phyloP scores from a whole-genome alignment of 1,139 yeast species.

The Spathaspora sp. region DNA sequence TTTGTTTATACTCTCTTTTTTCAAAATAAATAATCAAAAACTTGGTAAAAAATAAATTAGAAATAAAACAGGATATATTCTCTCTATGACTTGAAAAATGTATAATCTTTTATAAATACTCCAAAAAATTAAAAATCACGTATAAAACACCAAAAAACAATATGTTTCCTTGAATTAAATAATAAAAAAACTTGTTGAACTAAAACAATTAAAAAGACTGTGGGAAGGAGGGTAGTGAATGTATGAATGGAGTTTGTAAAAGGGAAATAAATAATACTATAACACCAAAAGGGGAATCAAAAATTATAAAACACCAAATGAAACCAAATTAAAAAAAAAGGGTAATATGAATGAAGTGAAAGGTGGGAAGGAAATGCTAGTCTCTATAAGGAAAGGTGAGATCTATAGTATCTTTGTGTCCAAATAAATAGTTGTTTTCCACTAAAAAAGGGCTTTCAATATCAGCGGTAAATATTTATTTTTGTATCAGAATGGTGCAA shows the following conservation, averaged over 20 bases:
- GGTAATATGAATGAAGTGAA: background rate
- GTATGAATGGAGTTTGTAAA: background rate
- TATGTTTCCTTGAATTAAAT: background rate
- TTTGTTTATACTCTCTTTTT: too few relatives aligned
- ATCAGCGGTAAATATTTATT: too few relatives aligned
- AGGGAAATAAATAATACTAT: background rate
- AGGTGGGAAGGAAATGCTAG: background rate
- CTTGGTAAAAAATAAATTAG: background rate
- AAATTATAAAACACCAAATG: slow-evolving; percentile 1
- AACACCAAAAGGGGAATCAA: background rate
- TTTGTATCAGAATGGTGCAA: too few relatives aligned
- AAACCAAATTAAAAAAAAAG: background rate
- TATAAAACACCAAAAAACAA: background rate
- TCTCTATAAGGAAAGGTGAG: too few relatives aligned
- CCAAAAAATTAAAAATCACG: background rate
- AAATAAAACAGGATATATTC: background rate
- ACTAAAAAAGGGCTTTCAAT: too few relatives aligned
- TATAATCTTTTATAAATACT: slow-evolving; percentile 1
- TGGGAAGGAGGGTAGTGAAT: background rate
- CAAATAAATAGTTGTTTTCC: background rate
- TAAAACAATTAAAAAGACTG: background rate
- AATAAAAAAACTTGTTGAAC: background rate
- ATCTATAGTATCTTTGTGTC: background rate
- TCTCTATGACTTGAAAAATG: background rate
- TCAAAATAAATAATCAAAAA: background rate